Conservation (phyloP, 345 rosid genomes). For the sweet orange (Citrus sinensis) region DNA sequence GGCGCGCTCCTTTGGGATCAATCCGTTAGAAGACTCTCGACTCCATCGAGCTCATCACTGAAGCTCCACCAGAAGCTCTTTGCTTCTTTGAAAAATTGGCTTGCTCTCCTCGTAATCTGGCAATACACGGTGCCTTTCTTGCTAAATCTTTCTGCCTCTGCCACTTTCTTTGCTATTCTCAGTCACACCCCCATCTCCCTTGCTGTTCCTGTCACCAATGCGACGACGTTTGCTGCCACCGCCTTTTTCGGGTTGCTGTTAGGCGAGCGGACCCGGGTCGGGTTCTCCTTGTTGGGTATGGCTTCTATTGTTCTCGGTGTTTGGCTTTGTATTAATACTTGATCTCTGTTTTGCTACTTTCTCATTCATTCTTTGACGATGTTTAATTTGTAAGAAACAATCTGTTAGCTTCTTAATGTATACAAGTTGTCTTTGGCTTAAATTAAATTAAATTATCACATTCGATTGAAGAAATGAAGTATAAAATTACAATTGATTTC, state of each 20-base stretch:
- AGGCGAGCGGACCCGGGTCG: slow-evolving; percentile 68
- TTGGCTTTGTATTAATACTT: slow-evolving; percentile 63
- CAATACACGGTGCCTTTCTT: slow-evolving; percentile 85
- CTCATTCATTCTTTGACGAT: background rate
- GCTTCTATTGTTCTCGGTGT: slow-evolving; percentile 65
- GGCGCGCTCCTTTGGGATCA: slow-evolving; percentile 87
- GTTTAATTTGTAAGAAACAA: background rate
- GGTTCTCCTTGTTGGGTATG: slow-evolving; percentile 60
- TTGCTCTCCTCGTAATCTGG: slow-evolving; percentile 72
- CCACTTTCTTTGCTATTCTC: slow-evolving; percentile 74
- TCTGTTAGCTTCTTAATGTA: background rate
- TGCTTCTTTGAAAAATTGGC: slow-evolving; percentile 37
- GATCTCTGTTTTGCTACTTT: background rate
- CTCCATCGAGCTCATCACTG: slow-evolving; percentile 24
- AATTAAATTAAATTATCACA: background rate
- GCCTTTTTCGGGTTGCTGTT: slow-evolving; percentile 69
- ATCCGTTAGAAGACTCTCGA: slow-evolving; percentile 19
- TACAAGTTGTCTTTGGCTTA: background rate
- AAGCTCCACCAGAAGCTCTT: slow-evolving; percentile 39
- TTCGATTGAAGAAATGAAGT: background rate
- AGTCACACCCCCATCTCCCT: slow-evolving; percentile 71
- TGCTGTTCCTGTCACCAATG: slow-evolving; percentile 90
- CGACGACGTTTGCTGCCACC: slow-evolving; percentile 89
- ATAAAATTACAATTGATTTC: background rate
- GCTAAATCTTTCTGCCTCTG: slow-evolving; percentile 85